These are phyloP conservation scores for Sphaerobolus stellatus DNA, from an alignment of 1,284 basidiomycete genomes.

Conservation along the genomic window DNA sequence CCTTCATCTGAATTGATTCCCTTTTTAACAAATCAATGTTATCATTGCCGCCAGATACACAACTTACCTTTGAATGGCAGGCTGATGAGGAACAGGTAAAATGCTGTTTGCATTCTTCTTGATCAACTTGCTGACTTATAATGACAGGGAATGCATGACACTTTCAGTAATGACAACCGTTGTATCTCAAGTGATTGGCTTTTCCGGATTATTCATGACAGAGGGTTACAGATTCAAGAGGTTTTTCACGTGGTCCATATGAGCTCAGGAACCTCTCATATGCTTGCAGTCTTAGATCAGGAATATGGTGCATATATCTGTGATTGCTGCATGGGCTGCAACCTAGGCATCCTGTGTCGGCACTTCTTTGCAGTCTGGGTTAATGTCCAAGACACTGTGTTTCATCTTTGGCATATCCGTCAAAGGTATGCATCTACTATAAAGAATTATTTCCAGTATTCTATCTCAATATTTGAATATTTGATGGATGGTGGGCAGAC, in stretches of 20 bases:
- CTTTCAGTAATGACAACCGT: not conserved
- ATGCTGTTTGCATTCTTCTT: not conserved
- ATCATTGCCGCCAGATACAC: not conserved
- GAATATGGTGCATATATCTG: not conserved
- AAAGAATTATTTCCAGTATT: too few species aligned
- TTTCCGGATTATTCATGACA: not conserved
- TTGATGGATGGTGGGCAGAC: not conserved
- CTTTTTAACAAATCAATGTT: too few species aligned
- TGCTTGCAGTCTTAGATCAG: slow-evolving; percentile 2
- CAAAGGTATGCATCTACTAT: not conserved
- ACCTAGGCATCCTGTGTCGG: slow-evolving; percentile 1
- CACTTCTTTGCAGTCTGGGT: slow-evolving; percentile 1
- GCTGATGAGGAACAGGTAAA: slow-evolving; percentile 4
- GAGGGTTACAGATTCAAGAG: not conserved
- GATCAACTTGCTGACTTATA: not conserved
- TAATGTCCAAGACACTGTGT: not conserved
- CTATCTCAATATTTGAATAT: not conserved
- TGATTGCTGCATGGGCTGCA: slow-evolving; percentile 2
- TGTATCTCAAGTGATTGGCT: slow-evolving; percentile 8
- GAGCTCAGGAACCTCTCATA: not conserved
- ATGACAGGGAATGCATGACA: not conserved
- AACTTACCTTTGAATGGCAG: not conserved
- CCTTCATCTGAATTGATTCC: too few species aligned
- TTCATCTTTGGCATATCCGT: slow-evolving; percentile 1
- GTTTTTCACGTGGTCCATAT: not conserved